Evolutionary conservation across 306 rosid species (phyloP).

Genomic region (Cicer arietinum): DNA sequence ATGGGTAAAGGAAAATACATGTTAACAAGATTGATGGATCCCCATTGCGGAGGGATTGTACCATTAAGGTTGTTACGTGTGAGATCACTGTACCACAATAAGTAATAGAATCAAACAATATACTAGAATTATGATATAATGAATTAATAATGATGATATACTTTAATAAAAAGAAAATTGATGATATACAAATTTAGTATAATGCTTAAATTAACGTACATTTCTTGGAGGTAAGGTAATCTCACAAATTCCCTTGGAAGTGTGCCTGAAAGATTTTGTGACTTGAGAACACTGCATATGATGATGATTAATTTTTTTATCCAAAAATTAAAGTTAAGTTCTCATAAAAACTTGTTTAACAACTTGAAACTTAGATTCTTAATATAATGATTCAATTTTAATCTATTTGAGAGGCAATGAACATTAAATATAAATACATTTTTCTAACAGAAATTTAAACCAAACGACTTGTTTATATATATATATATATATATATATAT

Average conservation of each 20-base stretch:
- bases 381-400: too few species aligned
- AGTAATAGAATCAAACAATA: neutral
- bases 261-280: slow-evolving; percentile 60
- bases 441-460: too few species aligned
- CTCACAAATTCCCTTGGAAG: slow-evolving; percentile 56
- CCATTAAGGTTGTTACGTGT: slow-evolving; percentile 68
- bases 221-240: slow-evolving; percentile 59
- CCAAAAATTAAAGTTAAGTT: neutral
- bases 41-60: slow-evolving; percentile 69
- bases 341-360: too few species aligned
- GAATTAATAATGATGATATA: neutral
- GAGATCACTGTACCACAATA: slow-evolving; percentile 54
- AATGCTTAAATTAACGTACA: slow-evolving; percentile 48
- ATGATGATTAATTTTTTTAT: neutral
- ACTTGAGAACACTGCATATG: slow-evolving; percentile 51
- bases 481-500: neutral
- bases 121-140: too few species aligned
- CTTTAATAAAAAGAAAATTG: too few species aligned
- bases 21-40: slow-evolving; percentile 51
- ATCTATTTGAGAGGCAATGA: too few species aligned
- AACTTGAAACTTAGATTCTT: too few species aligned
- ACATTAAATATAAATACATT: too few species aligned
- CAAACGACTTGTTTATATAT: too few species aligned
- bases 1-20: slow-evolving; percentile 45
- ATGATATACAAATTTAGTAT: neutral